Base-by-base conservation (phyloP, 495 filamentous ascomycete genomes). In the Lentithecium fluviatile region DNA sequence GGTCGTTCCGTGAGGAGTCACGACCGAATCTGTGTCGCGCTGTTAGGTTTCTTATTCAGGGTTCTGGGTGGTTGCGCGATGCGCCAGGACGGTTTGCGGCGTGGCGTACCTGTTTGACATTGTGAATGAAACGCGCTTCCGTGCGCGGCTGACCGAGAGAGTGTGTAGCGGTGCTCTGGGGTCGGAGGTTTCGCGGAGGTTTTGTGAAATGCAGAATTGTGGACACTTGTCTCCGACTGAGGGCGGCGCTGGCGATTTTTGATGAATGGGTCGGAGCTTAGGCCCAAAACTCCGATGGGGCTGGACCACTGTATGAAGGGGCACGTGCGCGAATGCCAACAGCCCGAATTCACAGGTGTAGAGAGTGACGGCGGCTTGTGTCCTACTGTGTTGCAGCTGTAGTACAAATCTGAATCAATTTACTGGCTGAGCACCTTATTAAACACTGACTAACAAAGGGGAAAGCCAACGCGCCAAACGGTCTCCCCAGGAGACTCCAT, bases 1-100 rank as follows among this genome's bases (percentile, higher is more conserved):
- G 88, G 64, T 89, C 85, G 65, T 83, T 85, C 74, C 91, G 90
- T 55, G 46, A 55, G 49, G 56, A 25, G 52, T 61, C 52, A 58
- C 60, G 54, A 23, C 37, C 40, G 61, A 64, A 64, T 52, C 61
- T 64, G 56, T 7, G 29, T 32, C 29, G 4, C 29, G 10, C 4
- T 32, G 29, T 32, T 11, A 23, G 3, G 12, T 4, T 21, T 36
- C 19, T 40, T n/a, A n/a, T 15, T 43, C 40, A 43, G 40, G 6
- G 5, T 43, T 13, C 15, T 32, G 40, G n/a, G 29, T 25, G 46
- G 26, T 45, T 29, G 46, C 50, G 46, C 40, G 46, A 58, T 45
- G 34, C 26, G 46, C n/a, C 17, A n/a, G 13, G 25, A 25, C 21
- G 19, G 10, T 10, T 6, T 5, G 48, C 8, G 48, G 19, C 10